Percentiles rank a stretch among this genome's conserved stretches.
Evolutionary conservation across 768 basidiomycete species (phyloP).

Genomic region (Mycena venus): DNA sequence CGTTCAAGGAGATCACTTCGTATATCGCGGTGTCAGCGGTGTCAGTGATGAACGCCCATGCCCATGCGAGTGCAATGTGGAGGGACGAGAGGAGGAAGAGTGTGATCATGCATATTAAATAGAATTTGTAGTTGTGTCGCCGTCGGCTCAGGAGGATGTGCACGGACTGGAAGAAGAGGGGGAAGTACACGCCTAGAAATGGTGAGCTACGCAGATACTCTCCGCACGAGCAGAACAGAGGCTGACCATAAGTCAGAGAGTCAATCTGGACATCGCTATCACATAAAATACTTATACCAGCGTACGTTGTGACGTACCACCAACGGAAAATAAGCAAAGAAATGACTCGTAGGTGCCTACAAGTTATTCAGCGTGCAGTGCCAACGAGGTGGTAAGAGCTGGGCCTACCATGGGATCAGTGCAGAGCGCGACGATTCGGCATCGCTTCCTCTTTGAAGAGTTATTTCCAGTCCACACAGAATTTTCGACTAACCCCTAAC

Average conservation of each 20-base stretch:
- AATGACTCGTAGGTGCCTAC: background rate
- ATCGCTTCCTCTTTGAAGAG: too few species aligned
- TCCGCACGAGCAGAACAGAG: background rate
- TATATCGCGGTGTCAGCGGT: conserved; percentile 9
- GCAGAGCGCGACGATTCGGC: too few species aligned
- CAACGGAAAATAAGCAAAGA: conserved; percentile 17
- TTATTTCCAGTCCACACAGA: too few species aligned
- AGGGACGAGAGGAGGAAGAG: conserved; percentile 19
- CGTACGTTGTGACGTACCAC: background rate
- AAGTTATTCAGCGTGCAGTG: background rate
- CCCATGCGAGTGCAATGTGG: conserved; percentile 5
- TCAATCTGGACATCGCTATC: conserved; percentile 4
- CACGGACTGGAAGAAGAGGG: conserved; percentile 14
- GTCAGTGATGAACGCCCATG: conserved; percentile 25
- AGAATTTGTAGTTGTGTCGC: background rate
- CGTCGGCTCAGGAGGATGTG: background rate
- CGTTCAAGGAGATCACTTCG: conserved; percentile 10
- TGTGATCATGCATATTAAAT: background rate
- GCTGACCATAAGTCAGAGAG: conserved; percentile 12
- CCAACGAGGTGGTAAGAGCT: background rate
- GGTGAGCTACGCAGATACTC: background rate
- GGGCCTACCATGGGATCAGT: background rate
- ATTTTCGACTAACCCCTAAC: too few species aligned
- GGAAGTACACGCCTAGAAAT: conserved; percentile 3
- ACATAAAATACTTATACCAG: background rate